phyloP scores from a whole-genome alignment of 345 rosid species.

The Mangifera indica region DNA sequence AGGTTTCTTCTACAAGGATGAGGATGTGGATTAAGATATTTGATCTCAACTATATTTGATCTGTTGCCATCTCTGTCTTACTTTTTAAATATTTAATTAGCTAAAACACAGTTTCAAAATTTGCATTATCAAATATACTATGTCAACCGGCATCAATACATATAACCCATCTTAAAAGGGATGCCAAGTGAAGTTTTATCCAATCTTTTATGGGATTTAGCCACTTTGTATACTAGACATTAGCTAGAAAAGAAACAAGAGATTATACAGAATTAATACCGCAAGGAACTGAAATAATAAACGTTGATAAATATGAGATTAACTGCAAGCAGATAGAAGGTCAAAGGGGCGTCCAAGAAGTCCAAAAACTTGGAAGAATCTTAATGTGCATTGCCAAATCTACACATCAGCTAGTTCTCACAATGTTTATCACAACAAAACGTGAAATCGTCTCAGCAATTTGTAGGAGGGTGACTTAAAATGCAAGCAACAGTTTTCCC shows the following conservation, averaged over 20 bases:
- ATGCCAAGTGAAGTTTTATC: too few species aligned
- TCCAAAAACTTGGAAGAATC: neutral
- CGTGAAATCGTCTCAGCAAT: constrained; percentile 10
- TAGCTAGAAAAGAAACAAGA: neutral
- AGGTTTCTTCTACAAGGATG: too few species aligned
- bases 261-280: neutral
- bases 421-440: constrained; percentile 9
- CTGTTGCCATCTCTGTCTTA: too few species aligned
- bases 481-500: constrained; percentile 2
- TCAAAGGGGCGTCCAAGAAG: neutral
- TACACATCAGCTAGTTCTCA: neutral
- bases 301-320: neutral
- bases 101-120: too few species aligned
- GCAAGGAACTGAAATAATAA: neutral
- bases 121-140: too few species aligned
- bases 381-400: neutral
- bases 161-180: too few species aligned
- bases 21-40: too few species aligned
- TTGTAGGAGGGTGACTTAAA: neutral
- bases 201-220: too few species aligned
- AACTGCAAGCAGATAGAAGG: neutral
- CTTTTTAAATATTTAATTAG: too few species aligned
- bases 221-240: too few species aligned
- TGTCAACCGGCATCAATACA: too few species aligned
- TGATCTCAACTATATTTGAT: too few species aligned